Evolutionary conservation across 371 early-diverging fungal species (phyloP), one percentile per base, ranked within the genome.

Genomic region (Zopfochytrium polystomum): DNA sequence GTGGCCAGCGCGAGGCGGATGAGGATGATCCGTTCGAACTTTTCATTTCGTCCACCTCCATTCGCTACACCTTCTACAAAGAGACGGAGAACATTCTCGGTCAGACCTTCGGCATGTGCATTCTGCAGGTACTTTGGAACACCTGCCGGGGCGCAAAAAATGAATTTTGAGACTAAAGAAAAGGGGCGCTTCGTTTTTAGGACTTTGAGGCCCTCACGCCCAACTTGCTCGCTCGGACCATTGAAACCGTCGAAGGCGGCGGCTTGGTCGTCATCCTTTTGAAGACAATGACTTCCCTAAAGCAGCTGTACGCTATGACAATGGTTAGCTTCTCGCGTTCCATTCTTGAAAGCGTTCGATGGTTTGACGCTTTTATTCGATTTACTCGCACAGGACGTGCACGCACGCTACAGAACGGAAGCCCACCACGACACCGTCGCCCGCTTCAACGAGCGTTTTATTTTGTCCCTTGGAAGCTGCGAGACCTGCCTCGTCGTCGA

Each of bases 231-330:
- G 98, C 98, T 27, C 85, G 95, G 49, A 95, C 98, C 0, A 88
- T 99, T 51, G 99, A 99, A 77, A 99, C 99, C 2, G 98, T 99
- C 2, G 93, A 95, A 76, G 99, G 99, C 42, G 99, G 99, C 50
- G 99, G 99, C 46, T 81, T 96, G 57, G 90, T 98, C 35, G 90
- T 99, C 11, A 77, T 99, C 45, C 75, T 98, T 60, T 80, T 96
- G 51, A 91, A 91, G 71, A 90, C 91, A 53, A 93, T 95, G 95
- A 86, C 75, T 50, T 94, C 94, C 26, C 77, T 98, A 55, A 95
- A 94, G 69, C 96, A 96, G 74, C 82, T 98, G 31, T 96, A 96
- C 74, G 92, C 95, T 42, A 88, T 98, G 90, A 90, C 95, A 7
- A 98, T 98, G 98, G 61, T 73, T 31, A 4, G 30, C n/a, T n/a